Conservation (phyloP, 331 rosid species). For the Pyrus hybrid region DNA sequence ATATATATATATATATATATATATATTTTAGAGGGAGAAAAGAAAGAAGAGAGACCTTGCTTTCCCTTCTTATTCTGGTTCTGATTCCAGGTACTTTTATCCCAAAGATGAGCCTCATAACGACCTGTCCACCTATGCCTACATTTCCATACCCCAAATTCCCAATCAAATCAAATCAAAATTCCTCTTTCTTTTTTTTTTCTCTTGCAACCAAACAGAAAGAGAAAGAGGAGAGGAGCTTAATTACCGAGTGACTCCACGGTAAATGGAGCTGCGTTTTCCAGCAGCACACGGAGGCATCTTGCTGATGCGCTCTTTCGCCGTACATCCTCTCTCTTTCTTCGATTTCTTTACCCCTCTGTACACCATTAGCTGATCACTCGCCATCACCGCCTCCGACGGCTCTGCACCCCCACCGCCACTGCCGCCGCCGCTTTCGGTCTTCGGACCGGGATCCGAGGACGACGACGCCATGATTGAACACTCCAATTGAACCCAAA, state of each 20-base stretch:
- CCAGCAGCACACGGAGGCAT: slow-evolving; percentile 99
- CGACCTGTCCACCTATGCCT: slow-evolving; percentile 99
- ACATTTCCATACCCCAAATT: slow-evolving; percentile 6
- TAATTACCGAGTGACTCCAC: slow-evolving; percentile 86
- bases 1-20: too few species aligned
- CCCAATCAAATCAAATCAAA: neutral
- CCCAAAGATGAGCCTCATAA: slow-evolving; percentile 99
- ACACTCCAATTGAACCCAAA: slow-evolving; percentile 1
- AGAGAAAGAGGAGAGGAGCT: neutral
- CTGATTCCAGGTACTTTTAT: slow-evolving; percentile 98
- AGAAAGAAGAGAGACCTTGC: slow-evolving; percentile 55
- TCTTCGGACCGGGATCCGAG: slow-evolving; percentile 69
- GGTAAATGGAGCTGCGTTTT: slow-evolving; percentile 94
- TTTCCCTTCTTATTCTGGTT: slow-evolving; percentile 99
- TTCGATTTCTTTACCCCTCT: slow-evolving; percentile 88
- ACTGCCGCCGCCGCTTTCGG: slow-evolving; percentile 25
- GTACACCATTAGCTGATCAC: slow-evolving; percentile 63
- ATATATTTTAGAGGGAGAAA: neutral
- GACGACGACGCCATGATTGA: slow-evolving; percentile 79
- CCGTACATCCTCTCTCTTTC: slow-evolving; percentile 95
- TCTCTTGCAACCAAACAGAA: neutral
- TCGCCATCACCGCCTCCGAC: slow-evolving; percentile 40
- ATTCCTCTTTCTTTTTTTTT: neutral
- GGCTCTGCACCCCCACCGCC: slow-evolving; percentile 22
- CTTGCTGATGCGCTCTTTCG: slow-evolving; percentile 95